Conservation (phyloP, 208 protist genomes). For the Acanthamoeba polyphaga region DNA sequence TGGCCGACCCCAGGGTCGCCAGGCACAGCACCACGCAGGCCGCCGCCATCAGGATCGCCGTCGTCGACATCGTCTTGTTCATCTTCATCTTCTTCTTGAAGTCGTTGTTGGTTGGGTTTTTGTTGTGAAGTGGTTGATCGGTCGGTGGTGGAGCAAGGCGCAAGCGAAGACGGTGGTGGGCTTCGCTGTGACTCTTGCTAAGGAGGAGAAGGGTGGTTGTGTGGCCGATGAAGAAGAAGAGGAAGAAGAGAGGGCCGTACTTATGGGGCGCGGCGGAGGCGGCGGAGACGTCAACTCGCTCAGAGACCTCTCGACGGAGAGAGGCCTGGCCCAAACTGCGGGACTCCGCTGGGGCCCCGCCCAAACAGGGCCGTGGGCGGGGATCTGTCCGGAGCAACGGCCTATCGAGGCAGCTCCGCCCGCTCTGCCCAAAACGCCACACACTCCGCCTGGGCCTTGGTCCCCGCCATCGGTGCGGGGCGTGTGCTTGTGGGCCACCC, state of each 20-base stretch:
- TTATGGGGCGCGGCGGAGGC: background rate
- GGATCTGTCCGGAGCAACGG: background rate
- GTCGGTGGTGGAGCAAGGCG: background rate
- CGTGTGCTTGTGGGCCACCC: too few relatives aligned
- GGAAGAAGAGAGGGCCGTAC: background rate
- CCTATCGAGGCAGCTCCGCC: too few relatives aligned
- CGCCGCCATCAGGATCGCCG: background rate
- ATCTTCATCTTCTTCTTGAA: background rate
- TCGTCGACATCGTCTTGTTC: background rate
- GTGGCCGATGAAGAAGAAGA: constrained; percentile 27
- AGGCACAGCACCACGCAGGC: background rate
- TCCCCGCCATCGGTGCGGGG: too few relatives aligned
- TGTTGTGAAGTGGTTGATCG: background rate
- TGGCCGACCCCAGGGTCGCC: background rate
- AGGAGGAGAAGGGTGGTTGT: background rate
- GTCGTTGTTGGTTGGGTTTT: background rate
- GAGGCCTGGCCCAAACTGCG: background rate
- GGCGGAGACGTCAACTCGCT: background rate
- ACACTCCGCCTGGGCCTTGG: background rate
- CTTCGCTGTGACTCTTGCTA: constrained; percentile 19
- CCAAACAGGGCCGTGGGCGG: background rate
- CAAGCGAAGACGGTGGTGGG: constrained; percentile 10
- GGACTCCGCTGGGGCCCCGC: background rate
- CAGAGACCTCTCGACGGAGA: background rate
- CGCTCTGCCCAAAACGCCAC: too few relatives aligned